A percentile compares a stretch with the other conserved stretches of the same genome.
These are phyloP conservation scores for Gloeostereum incarnatum DNA, from an alignment of 768 basidiomycete species.

Conservation along the genomic window DNA sequence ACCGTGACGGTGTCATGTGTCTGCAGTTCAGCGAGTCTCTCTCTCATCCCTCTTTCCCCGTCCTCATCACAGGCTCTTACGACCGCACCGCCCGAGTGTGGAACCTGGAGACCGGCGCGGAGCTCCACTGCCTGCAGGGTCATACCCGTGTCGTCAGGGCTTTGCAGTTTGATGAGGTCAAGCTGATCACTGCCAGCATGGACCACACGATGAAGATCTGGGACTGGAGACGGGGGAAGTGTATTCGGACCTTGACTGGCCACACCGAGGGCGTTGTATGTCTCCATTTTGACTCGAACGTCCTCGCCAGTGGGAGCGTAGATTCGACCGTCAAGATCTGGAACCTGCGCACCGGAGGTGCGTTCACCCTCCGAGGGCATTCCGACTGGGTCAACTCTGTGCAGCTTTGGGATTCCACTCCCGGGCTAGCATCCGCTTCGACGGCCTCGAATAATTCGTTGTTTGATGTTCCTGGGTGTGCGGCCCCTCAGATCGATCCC, in stretches of 20 bases:
- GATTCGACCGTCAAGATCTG: conserved; percentile 94
- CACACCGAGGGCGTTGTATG: conserved; percentile 90
- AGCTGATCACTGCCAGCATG: conserved; percentile 95
- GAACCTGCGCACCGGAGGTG: conserved; percentile 87
- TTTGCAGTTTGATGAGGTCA: conserved; percentile 91
- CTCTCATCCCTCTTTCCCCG: conserved; percentile 75
- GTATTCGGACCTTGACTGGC: conserved; percentile 80
- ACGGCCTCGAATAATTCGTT: conserved; percentile 20
- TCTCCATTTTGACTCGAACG: conserved; percentile 84
- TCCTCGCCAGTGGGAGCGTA: conserved; percentile 87
- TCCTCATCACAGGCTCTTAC: conserved; percentile 96
- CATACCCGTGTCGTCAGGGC: conserved; percentile 90
- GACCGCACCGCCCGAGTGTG: conserved; percentile 92
- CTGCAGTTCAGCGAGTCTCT: conserved; percentile 88
- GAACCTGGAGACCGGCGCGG: conserved; percentile 89
- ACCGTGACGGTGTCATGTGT: conserved; percentile 96
- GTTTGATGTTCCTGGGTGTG: conserved; percentile 24
- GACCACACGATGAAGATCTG: conserved; percentile 92
- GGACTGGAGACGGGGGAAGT: conserved; percentile 89
- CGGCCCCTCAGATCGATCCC: conserved; percentile 48
- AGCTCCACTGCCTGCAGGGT: conserved; percentile 76
- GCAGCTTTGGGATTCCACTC: conserved; percentile 75
- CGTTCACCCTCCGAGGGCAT: conserved; percentile 90
- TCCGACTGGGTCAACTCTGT: conserved; percentile 96
- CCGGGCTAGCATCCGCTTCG: conserved; percentile 15